phyloP scores from a whole-genome alignment of 192 early-diverging fungal species.

The Anaeromyces robustus region DNA sequence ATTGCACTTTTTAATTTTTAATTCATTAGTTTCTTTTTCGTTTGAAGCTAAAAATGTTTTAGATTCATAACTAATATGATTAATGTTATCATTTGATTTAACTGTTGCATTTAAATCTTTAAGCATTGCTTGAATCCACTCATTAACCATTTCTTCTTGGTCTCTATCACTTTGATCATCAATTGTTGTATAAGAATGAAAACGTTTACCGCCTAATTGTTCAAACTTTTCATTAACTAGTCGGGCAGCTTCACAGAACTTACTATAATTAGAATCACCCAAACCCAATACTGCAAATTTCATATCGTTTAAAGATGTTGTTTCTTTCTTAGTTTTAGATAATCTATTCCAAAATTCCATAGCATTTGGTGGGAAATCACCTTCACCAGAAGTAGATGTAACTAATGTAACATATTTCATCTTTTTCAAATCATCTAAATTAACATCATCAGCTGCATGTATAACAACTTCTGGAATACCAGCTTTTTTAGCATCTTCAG shows the following conservation, averaged over 20 bases:
- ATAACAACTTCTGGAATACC: background rate
- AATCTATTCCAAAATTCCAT: conserved; percentile 82
- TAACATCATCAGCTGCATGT: background rate
- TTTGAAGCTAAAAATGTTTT: background rate
- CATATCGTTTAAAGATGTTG: conserved; percentile 43
- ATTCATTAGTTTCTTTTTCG: background rate
- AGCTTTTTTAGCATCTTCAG: background rate
- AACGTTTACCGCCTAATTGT: background rate
- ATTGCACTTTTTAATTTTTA: background rate
- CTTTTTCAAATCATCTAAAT: conserved; percentile 55
- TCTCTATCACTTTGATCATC: background rate
- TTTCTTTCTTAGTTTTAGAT: conserved; percentile 33
- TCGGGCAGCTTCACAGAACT: background rate
- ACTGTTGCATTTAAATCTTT: background rate
- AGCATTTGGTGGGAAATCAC: conserved; percentile 84
- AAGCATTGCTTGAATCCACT: background rate
- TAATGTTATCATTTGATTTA: no score
- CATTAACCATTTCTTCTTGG: background rate
- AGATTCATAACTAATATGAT: no score
- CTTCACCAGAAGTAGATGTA: conserved; percentile 83
- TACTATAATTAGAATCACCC: conserved; percentile 40
- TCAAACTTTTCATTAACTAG: background rate
- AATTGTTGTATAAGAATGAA: background rate
- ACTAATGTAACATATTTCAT: conserved; percentile 68
- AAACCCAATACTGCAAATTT: conserved; percentile 73